Conservation (phyloP, 139 green algal genomes). For the Chlamydomonas eustigma region DNA sequence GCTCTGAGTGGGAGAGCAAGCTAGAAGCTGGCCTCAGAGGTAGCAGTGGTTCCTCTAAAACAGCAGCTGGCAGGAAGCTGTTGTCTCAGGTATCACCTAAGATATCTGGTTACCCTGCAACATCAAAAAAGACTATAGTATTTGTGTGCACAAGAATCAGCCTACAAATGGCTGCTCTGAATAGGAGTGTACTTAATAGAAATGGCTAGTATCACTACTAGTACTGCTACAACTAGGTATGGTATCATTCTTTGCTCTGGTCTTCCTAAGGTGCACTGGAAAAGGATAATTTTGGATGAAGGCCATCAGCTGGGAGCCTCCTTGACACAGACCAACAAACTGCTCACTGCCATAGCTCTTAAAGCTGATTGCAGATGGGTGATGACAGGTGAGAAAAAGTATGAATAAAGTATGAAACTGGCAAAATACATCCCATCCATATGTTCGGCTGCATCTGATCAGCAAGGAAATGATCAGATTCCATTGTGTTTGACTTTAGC, state of each 20-base stretch:
- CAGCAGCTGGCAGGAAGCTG: no score
- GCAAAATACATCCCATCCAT: not conserved
- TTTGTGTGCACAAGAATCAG: no score
- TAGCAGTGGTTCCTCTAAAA: no score
- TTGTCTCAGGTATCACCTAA: no score
- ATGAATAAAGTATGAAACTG: not conserved
- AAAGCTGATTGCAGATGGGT: conserved; percentile 81
- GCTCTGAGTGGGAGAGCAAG: conserved; percentile 45
- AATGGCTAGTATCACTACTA: no score
- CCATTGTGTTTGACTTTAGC: not conserved
- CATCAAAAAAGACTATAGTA: no score
- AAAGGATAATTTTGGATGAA: conserved; percentile 91
- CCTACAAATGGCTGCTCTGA: no score
- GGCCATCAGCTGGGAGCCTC: conserved; percentile 78
- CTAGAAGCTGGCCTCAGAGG: no score
- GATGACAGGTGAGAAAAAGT: conserved; percentile 71
- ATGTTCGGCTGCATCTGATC: not conserved
- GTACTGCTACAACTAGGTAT: no score
- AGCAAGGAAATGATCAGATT: not conserved
- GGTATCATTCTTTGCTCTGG: no score
- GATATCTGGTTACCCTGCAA: no score
- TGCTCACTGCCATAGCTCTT: conserved; percentile 68
- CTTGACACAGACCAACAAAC: conserved; percentile 78
- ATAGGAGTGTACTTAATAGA: no score
- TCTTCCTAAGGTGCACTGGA: conserved; percentile 84